phyloP scores from a whole-genome alignment of 2,329 filamentous ascomycete genomes.

The Pseudonectria buxi region DNA sequence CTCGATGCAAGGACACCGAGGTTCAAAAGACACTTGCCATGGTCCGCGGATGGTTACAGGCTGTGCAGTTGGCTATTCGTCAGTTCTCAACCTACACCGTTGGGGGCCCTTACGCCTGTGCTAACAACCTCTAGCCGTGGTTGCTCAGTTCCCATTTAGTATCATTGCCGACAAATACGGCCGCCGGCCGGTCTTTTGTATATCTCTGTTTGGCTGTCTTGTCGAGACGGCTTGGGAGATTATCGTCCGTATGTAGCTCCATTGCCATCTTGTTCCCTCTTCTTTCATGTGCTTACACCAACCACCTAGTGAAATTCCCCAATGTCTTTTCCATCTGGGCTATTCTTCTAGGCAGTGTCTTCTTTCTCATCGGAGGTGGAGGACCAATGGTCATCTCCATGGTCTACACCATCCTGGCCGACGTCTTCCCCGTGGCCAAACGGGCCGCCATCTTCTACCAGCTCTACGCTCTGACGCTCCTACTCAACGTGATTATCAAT shows the following conservation, averaged over 20 bases:
- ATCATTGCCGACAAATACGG: slow-evolving; percentile 42
- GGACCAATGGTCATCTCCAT: slow-evolving; percentile 33
- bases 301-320: slow-evolving; percentile 28
- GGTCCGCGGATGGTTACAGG: slow-evolving; percentile 40
- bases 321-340: slow-evolving; percentile 35
- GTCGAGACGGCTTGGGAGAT: slow-evolving; percentile 24
- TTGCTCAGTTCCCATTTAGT: slow-evolving; percentile 40
- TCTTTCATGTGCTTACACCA: slow-evolving; percentile 8
- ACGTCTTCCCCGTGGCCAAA: slow-evolving; percentile 32
- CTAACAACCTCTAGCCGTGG: slow-evolving; percentile 25
- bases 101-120: neutral
- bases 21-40: slow-evolving; percentile 48
- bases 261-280: neutral
- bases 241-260: slow-evolving; percentile 24
- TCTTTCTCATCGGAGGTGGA: slow-evolving; percentile 37
- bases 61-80: slow-evolving; percentile 42
- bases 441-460: slow-evolving; percentile 36
- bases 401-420: slow-evolving; percentile 39
- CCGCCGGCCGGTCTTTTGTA: slow-evolving; percentile 33
- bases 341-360: slow-evolving; percentile 26
- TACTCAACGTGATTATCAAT: slow-evolving; percentile 32
- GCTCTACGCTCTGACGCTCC: slow-evolving; percentile 30
- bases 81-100: slow-evolving; percentile 7
- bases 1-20: slow-evolving; percentile 40
- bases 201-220: slow-evolving; percentile 27